Evolutionary conservation across 257 asterid genomes (phyloP).

Genomic region (Solanum rostratum): DNA sequence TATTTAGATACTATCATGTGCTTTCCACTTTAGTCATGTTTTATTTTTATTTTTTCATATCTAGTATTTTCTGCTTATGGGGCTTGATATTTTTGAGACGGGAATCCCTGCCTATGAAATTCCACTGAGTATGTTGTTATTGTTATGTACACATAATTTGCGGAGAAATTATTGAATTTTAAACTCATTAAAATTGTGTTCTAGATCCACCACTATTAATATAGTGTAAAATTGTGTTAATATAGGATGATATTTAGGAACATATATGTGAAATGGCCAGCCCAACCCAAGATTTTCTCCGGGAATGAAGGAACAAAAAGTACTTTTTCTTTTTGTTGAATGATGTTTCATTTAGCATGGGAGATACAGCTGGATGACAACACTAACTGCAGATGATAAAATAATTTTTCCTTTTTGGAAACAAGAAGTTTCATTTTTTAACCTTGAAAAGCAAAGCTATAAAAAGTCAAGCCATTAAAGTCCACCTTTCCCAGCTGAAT

Average conservation of each 20-base stretch:
- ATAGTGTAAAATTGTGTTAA: background rate
- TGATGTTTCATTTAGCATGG: background rate
- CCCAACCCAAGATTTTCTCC: background rate
- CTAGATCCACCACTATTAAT: background rate
- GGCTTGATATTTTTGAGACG: too few relatives aligned
- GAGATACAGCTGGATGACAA: background rate
- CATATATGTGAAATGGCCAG: background rate
- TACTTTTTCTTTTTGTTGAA: background rate
- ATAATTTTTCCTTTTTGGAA: background rate
- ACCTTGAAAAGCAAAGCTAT: background rate
- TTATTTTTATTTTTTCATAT: too few relatives aligned
- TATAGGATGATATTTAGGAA: background rate
- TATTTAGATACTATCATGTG: too few relatives aligned
- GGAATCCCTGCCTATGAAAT: too few relatives aligned
- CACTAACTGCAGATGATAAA: background rate
- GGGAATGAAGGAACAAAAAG: background rate
- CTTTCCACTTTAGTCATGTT: too few relatives aligned
- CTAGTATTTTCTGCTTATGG: too few relatives aligned
- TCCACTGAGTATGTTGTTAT: too few relatives aligned
- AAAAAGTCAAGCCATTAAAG: background rate
- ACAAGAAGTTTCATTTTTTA: background rate
- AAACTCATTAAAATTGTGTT: too few relatives aligned
- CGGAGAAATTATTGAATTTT: too few relatives aligned
- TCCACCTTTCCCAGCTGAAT: background rate
- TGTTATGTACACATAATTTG: too few relatives aligned